Evolutionary conservation across 108 stramenopile genomes (phyloP), one percentile per base, ranked within the genome.

Genomic region (Skeletonema grethae): DNA sequence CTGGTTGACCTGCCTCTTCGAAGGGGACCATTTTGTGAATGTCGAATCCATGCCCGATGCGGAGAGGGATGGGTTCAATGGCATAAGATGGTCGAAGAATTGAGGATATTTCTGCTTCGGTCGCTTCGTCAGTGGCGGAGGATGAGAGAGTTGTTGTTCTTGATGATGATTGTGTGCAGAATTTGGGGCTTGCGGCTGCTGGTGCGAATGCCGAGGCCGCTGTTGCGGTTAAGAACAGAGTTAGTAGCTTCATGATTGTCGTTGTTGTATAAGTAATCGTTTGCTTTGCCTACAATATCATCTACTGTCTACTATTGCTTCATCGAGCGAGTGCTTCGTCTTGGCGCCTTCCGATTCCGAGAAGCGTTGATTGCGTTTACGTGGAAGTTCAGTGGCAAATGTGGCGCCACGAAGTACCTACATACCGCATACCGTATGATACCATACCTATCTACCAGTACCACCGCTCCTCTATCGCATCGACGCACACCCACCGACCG

Each of bases 1-100:
- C 61, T 9, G 94, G 93, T 82, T 97, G 94, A 7, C 95, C 93
- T 13, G 94, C 95, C 43, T 92, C 90, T 38, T 82, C 82, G 30
- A 92, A 41, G 1, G 92, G 92, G 28, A 87, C 92, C 88, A 98
- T 90, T 36, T 94, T 88, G 78, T 98, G 97, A 81, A 98, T 98
- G 79, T 98, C 97, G 70, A 94, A 98, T 32, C 97, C 97, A 77
- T 98, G 97, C 4, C 97, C 96, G 16, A 98, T 92, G 15, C 96
- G 87, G 29, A 96, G 64, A 4, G 88, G 80, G 29, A 94, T 75
- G 4, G 90, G 90, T 70, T 91, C 93, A 70, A 94, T 91, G 28
- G 85, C 86, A 65, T 94, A 94, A 18, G 73, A 25, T n/a, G 90
- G 90, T 20, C 82, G 78, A 25, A 90, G 65, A 10, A 91, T 53